phyloP scores from a whole-genome alignment of 1,284 basidiomycete species.

The Naganishia sp. region DNA sequence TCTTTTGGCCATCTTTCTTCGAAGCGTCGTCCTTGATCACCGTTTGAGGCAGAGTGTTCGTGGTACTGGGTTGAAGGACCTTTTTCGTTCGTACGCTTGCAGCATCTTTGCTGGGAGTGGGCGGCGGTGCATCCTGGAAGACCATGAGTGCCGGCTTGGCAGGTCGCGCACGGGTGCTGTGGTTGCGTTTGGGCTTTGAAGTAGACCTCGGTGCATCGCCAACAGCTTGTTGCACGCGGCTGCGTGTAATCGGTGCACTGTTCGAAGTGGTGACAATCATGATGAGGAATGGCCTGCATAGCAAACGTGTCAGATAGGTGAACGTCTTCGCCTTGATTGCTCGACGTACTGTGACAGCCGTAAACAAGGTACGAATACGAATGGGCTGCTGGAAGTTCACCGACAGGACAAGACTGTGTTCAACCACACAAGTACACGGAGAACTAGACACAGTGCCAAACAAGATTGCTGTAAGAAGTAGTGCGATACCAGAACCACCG shows the following conservation, averaged over 20 bases:
- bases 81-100: conserved; percentile 6
- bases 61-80: background rate
- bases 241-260: conserved; percentile 25
- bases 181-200: background rate
- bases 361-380: no score
- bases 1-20: background rate
- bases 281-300: no score
- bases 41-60: conserved; percentile 9
- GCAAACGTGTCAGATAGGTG: no score
- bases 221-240: background rate
- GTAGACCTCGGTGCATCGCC: background rate
- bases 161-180: conserved; percentile 11
- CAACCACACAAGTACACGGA: no score
- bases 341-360: no score
- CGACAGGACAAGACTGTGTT: no score
- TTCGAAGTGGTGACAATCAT: conserved; percentile 5
- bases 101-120: conserved; percentile 9
- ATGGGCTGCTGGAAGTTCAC: no score
- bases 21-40: background rate
- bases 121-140: conserved; percentile 13
- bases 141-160: conserved; percentile 6
- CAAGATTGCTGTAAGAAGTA: no score
- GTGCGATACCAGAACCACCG: no score
- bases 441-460: no score
- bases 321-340: no score